Conservation (phyloP, 495 filamentous ascomycete species). For the Trichoderma virens region DNA sequence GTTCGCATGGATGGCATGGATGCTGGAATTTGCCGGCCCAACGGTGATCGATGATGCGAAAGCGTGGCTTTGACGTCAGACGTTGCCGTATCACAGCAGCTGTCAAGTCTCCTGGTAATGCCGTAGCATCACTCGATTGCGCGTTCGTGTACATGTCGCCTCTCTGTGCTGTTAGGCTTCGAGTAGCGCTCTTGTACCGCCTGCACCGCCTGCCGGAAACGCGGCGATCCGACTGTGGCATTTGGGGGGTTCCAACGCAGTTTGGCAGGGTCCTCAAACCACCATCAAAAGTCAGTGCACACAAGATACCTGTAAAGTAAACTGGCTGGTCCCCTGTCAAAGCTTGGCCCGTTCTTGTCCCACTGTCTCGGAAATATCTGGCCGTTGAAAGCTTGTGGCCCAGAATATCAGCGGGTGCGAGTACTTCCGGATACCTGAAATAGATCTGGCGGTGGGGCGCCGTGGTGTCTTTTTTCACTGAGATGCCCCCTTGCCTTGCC, state of each 20-base stretch:
- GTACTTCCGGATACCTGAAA: slow-evolving; percentile 7
- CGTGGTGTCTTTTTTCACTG: neutral
- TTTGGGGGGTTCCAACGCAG: neutral
- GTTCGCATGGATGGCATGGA: too few relatives aligned
- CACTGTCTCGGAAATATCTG: neutral
- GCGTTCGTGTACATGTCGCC: neutral
- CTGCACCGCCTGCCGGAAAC: slow-evolving; percentile 1
- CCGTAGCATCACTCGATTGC: neutral
- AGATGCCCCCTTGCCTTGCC: neutral
- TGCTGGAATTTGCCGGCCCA: too few relatives aligned
- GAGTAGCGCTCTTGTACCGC: neutral
- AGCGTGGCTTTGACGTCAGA: neutral
- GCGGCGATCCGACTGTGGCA: neutral
- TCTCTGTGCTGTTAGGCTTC: neutral
- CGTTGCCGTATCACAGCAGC: neutral
- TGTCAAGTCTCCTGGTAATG: neutral
- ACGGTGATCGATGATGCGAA: neutral
- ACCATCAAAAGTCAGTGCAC: too few relatives aligned
- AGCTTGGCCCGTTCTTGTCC: neutral
- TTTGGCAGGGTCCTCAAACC: too few relatives aligned
- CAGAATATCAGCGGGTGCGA: neutral
- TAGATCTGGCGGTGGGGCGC: slow-evolving; percentile 1
- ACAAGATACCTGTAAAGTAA: too few relatives aligned
- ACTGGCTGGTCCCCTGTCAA: too few relatives aligned
- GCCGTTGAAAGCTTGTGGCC: too few relatives aligned